A percentile compares a stretch with the other conserved stretches of the same genome.
phyloP scores from a whole-genome alignment of 495 filamentous ascomycete species.

The Geopyxis carbonaria region DNA sequence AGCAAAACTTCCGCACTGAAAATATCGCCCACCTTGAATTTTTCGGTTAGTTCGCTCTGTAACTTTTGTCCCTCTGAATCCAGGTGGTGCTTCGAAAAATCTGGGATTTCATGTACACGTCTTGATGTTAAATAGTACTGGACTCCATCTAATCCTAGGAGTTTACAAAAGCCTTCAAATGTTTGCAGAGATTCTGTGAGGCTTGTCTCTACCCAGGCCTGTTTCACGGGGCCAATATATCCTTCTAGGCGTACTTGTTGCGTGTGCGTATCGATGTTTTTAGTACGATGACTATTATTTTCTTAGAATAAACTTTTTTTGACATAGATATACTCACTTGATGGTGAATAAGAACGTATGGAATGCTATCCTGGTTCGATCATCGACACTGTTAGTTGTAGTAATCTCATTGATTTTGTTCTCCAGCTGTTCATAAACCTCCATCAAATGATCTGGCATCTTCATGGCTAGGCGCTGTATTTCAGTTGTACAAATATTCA shows the following conservation, averaged over 20 bases:
- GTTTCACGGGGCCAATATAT: constrained; percentile 62
- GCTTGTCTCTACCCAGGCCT: constrained; percentile 58
- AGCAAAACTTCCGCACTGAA: neutral
- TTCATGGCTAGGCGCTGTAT: constrained; percentile 74
- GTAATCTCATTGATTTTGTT: constrained; percentile 68
- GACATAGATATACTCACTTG: constrained; percentile 36
- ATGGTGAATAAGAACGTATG: constrained; percentile 81
- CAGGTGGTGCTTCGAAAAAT: constrained; percentile 65
- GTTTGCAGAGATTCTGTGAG: constrained; percentile 53
- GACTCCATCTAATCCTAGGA: constrained; percentile 62
- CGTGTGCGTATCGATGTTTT: constrained; percentile 46
- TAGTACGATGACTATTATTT: constrained; percentile 52
- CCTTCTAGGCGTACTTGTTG: constrained; percentile 47
- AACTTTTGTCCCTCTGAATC: constrained; percentile 63
- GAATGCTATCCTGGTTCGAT: constrained; percentile 36
- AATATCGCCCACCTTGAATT: constrained; percentile 41
- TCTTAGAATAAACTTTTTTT: constrained; percentile 1
- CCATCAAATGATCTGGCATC: constrained; percentile 74
- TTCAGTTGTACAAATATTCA: constrained; percentile 64
- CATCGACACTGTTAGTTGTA: constrained; percentile 51
- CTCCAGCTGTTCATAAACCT: constrained; percentile 76
- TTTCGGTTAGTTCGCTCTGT: constrained; percentile 55
- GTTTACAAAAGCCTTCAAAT: constrained; percentile 60
- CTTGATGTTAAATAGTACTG: constrained; percentile 59
- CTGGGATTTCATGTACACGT: constrained; percentile 54